Evolutionary conservation across 192 early-diverging fungal species (phyloP).

Genomic region (Entomortierella parvispora): DNA sequence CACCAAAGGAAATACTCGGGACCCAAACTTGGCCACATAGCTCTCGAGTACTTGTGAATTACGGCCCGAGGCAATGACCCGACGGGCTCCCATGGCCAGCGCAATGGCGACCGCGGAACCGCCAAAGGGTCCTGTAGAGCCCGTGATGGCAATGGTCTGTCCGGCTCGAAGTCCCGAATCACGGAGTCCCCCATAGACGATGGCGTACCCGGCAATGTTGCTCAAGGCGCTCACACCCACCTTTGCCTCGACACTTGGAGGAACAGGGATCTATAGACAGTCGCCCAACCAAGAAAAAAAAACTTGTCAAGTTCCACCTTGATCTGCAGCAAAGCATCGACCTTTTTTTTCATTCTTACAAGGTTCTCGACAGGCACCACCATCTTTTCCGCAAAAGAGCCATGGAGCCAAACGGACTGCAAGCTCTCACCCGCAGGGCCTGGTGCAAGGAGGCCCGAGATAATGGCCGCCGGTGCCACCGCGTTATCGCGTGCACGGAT

Average conservation of each 20-base stretch:
- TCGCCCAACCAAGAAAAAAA: too few species aligned
- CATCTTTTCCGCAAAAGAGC: conserved; percentile 40
- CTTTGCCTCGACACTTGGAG: conserved; percentile 13
- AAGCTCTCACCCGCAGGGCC: conserved; percentile 5
- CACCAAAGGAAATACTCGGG: conserved; percentile 28
- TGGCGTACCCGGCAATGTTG: conserved; percentile 21
- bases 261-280: conserved; percentile 14
- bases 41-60: conserved; percentile 14
- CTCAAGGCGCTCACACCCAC: conserved; percentile 3
- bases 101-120: conserved; percentile 24
- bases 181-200: conserved; percentile 36
- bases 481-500: conserved; percentile 50
- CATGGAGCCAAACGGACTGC: conserved; percentile 30
- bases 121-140: conserved; percentile 46
- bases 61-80: conserved; percentile 30
- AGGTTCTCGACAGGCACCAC: conserved; percentile 48
- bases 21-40: conserved; percentile 14
- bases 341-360: too few species aligned
- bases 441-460: conserved; percentile 34
- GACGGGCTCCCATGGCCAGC: conserved; percentile 40
- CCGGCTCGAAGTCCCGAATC: conserved; percentile 29
- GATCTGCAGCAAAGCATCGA: too few species aligned
- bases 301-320: too few species aligned
- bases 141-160: conserved; percentile 37
- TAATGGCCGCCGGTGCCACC: conserved; percentile 19